These are phyloP conservation scores for Zopfia rhizophila DNA, from an alignment of 2,329 filamentous ascomycete genomes.

Conservation along the genomic window DNA sequence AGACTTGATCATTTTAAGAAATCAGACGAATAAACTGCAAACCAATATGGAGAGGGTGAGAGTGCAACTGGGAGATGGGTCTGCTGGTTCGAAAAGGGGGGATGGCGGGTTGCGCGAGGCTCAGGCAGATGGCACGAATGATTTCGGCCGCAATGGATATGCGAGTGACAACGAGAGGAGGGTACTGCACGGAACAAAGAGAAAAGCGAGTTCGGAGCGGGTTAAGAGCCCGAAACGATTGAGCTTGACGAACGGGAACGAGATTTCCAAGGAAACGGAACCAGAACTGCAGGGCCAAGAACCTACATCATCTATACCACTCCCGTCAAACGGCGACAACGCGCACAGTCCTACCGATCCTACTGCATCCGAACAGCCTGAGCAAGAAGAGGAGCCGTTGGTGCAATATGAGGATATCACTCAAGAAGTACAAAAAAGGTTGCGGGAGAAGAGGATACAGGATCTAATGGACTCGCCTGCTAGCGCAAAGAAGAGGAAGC, in stretches of 20 bases:
- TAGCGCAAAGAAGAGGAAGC: slow-evolving; percentile 48
- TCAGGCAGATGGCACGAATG: neutral
- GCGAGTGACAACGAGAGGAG: slow-evolving; percentile 19
- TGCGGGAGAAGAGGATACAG: slow-evolving; percentile 41
- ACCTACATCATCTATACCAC: too few species aligned
- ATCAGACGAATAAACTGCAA: slow-evolving; percentile 43
- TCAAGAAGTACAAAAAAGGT: slow-evolving; percentile 43
- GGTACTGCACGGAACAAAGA: slow-evolving; percentile 39
- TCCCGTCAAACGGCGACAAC: too few species aligned
- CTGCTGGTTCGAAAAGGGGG: too few species aligned
- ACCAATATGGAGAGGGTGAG: slow-evolving; percentile 48
- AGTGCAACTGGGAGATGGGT: slow-evolving; percentile 40
- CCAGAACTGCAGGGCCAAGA: slow-evolving; percentile 25
- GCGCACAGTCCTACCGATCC: too few species aligned
- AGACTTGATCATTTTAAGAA: slow-evolving; percentile 44
- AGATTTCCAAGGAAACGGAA: neutral
- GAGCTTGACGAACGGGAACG: neutral
- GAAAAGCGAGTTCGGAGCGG: slow-evolving; percentile 3
- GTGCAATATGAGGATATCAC: slow-evolving; percentile 44
- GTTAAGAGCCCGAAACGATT: neutral
- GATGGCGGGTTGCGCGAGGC: neutral
- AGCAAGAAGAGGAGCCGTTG: too few species aligned
- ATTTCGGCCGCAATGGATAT: neutral
- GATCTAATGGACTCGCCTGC: slow-evolving; percentile 44
- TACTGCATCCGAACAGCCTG: slow-evolving; percentile 25